Percentiles rank a stretch among this genome's conserved stretches.
Conservation (phyloP, 2,329 filamentous ascomycete species). For the Aspergillus versicolor region DNA sequence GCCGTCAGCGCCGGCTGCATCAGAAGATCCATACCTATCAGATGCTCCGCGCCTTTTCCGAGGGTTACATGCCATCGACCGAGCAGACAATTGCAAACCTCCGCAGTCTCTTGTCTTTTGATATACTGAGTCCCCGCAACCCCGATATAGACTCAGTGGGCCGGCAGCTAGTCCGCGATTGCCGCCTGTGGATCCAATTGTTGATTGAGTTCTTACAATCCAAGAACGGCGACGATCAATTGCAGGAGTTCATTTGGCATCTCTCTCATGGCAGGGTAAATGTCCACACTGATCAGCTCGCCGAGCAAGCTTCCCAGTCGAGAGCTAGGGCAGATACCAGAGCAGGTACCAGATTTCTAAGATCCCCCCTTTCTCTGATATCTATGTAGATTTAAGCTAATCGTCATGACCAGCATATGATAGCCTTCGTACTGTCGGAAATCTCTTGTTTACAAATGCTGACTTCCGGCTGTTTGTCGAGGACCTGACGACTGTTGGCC, state of each 20-base stretch:
- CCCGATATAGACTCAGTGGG: slow-evolving; percentile 76
- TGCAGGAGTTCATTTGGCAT: slow-evolving; percentile 91
- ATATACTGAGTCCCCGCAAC: slow-evolving; percentile 73
- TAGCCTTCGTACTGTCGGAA: slow-evolving; percentile 79
- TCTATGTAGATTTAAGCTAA: slow-evolving; percentile 6
- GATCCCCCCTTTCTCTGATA: neutral
- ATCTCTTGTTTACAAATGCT: slow-evolving; percentile 81
- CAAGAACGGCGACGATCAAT: slow-evolving; percentile 81
- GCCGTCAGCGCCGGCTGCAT: slow-evolving; percentile 72
- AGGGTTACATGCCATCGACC: slow-evolving; percentile 90
- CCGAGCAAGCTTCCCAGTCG: slow-evolving; percentile 58
- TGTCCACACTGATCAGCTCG: slow-evolving; percentile 65
- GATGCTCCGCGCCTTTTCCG: slow-evolving; percentile 77
- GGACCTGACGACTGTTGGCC: slow-evolving; percentile 74
- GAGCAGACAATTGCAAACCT: slow-evolving; percentile 79
- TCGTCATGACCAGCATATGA: slow-evolving; percentile 60
- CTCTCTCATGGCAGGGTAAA: slow-evolving; percentile 70
- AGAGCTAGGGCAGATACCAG: slow-evolving; percentile 69
- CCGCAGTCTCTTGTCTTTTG: slow-evolving; percentile 72
- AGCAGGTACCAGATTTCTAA: slow-evolving; percentile 53
- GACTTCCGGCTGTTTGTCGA: slow-evolving; percentile 85
- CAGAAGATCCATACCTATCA: slow-evolving; percentile 93
- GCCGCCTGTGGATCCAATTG: slow-evolving; percentile 71
- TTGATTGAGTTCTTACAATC: slow-evolving; percentile 78
- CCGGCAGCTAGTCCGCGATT: slow-evolving; percentile 68